A percentile compares a stretch with the other conserved stretches of the same genome.
Evolutionary conservation across 139 green algal species (phyloP).

Genomic region (Chlorella sp.): DNA sequence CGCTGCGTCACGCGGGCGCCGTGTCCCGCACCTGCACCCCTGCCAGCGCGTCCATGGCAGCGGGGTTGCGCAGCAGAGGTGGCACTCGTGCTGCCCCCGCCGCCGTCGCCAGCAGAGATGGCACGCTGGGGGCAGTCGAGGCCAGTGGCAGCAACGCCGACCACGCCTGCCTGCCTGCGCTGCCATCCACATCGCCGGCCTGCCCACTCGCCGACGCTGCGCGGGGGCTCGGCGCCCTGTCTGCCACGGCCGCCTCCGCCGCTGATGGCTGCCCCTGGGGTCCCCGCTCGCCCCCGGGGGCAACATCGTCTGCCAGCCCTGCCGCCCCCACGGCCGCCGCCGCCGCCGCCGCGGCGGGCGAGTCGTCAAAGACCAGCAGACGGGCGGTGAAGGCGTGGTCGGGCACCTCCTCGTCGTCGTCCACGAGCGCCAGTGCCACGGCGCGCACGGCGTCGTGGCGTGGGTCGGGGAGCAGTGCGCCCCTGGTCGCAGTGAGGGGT

Average conservation of each 20-base stretch:
- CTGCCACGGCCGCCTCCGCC: too few species aligned
- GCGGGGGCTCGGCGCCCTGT: too few species aligned
- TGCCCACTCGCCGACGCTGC: too few species aligned
- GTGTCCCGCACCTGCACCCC: slow-evolving; percentile 31
- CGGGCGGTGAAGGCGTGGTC: slow-evolving; percentile 34
- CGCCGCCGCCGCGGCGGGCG: not conserved
- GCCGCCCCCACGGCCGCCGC: too few species aligned
- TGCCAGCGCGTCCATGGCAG: slow-evolving; percentile 25
- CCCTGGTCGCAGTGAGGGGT: slow-evolving; percentile 30
- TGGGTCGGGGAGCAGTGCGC: slow-evolving; percentile 82
- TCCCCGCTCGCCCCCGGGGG: too few species aligned
- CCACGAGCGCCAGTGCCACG: slow-evolving; percentile 57
- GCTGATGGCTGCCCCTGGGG: too few species aligned
- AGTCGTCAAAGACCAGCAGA: slow-evolving; percentile 11
- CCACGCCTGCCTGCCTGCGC: too few species aligned
- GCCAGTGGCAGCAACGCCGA: too few species aligned
- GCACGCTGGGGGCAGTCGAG: too few species aligned
- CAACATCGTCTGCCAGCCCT: not conserved
- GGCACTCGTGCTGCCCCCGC: not conserved
- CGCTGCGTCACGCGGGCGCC: not conserved
- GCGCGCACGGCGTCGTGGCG: slow-evolving; percentile 71
- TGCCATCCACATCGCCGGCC: too few species aligned
- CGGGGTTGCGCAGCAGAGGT: slow-evolving; percentile 20
- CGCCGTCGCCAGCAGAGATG: not conserved
- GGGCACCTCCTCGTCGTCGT: slow-evolving; percentile 54